Base-by-base conservation (phyloP, 495 filamentous ascomycete species). In the Saxophila tyrrhenica region DNA sequence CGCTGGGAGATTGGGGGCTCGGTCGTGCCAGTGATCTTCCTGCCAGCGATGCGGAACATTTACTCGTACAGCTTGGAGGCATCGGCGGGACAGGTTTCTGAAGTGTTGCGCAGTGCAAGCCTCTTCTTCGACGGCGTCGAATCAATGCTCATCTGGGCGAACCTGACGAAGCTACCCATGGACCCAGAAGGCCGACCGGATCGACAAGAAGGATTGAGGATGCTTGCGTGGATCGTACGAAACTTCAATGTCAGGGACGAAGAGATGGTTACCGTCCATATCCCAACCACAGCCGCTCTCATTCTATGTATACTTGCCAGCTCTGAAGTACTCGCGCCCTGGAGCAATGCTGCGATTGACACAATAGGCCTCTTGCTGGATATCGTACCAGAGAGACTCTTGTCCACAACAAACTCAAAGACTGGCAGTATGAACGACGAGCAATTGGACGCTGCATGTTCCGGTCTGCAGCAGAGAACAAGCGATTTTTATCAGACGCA, bases 51-150 rank as follows among this genome's bases (percentile, higher is more conserved):
- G 54, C 71, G 82, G 63, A 90, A 80, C 56, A 79, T 94, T 43
- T 80, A 82, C 57, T 65, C 69, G 17, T 96, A 87, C 69, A 80
- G 89, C 64, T 62, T 65, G 41, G 65, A 70, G 51, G 72, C 83
- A 43, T 53, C 70, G 16, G 84, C 83, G 61, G 70, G 78, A 13
- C 77, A 88, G 32, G 87, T 89, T 56, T 72, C 77, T n/a, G 92
- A 99, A 67, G 87, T 96, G 0, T 75, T 95, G 38, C 78, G 86
- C 50, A 97, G 92, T 61, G 94, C 91, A 8, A 94, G 83, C 61
- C 83, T 88, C 39, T 97, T 99, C 68, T 97, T 99, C 59, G 91
- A 99, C 67, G 91, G 89, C 3, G 88, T 99, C 25, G 94, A 99
- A 68, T 89, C 89, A 58, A 82, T 84, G 2, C 73, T 96, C 39